Percentiles rank a stretch among this genome's conserved stretches.
phyloP scores from a whole-genome alignment of 495 filamentous ascomycete genomes.

The Penicillium ucsense region DNA sequence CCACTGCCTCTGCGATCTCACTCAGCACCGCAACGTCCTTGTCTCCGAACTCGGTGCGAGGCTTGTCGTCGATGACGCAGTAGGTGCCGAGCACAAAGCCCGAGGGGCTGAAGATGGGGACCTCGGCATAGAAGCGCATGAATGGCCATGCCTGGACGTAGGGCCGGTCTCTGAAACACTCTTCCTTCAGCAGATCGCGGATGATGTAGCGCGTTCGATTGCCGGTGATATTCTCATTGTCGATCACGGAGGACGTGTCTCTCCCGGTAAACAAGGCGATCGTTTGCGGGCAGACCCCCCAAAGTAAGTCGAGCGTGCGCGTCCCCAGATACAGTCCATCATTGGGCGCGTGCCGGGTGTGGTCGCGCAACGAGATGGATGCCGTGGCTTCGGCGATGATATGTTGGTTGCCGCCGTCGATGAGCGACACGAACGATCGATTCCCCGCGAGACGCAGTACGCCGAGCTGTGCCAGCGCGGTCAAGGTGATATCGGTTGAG shows the following conservation, averaged over 20 bases:
- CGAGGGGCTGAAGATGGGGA: conserved; percentile 47
- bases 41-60: conserved; percentile 26
- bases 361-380: conserved; percentile 36
- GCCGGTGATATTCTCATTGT: conserved; percentile 12
- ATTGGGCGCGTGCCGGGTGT: conserved; percentile 20
- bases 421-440: conserved; percentile 49
- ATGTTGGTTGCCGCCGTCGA: conserved; percentile 48
- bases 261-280: conserved; percentile 25
- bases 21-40: conserved; percentile 18
- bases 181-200: conserved; percentile 40
- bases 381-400: conserved; percentile 55
- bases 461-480: conserved; percentile 54
- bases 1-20: conserved; percentile 24
- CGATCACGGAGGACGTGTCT: conserved; percentile 11
- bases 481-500: conserved; percentile 49
- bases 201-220: conserved; percentile 39
- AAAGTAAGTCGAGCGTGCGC: conserved; percentile 29
- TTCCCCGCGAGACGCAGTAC: conserved; percentile 41
- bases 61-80: conserved; percentile 48
- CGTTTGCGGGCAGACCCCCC: conserved; percentile 41
- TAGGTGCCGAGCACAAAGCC: conserved; percentile 55
- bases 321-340: conserved; percentile 38
- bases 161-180: conserved; percentile 33
- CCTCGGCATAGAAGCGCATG: conserved; percentile 53
- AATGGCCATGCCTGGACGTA: conserved; percentile 34